Base-by-base conservation (phyloP, 176 grass and related monocot species). In the Ampelocalamus luodianensis region DNA sequence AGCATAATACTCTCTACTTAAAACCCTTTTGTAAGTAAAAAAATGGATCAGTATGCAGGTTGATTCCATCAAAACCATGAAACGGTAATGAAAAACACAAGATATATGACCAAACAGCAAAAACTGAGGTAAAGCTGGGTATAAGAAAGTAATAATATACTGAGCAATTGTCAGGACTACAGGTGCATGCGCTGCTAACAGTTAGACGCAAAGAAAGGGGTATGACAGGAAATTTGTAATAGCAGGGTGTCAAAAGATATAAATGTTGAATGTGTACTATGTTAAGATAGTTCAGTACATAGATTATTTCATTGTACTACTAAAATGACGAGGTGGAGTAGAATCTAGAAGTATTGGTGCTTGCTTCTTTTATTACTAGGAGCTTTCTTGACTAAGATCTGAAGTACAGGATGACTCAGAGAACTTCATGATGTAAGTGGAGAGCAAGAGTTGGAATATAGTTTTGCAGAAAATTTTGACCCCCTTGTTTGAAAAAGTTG, bases 371-470 rank as follows among this genome's bases (percentile, higher is more conserved):
- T 14, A 40, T 61, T 23, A 63, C 17, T n/a, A 77, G 26, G 5
- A 71, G 15, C 3, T 78, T 79, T 71, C 54, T 50, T 68, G 34
- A 79, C 9, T 61, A 71, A 67, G 44, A 49, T 84, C 58, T 20
- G 15, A 65, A 15, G 5, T 37, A 11, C 53, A 34, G 12, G 20
- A 27, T 36, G 1, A 55, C 2, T 26, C 7, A 37, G 12, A 76
- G 2, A 75, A 75, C 40, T 42, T 38, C n/a, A 6, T 32, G 14
- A 26, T 75, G 44, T 18, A 45, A 9, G 5, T 39, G 43, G 43
- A 83, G 27, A 22, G 5, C 12, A 68, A 20, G 36, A 68, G 8
- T 68, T n/a, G 51, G 32, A 34, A 34, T 34, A 34, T 4, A 42
- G 5, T 55, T 44, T 82, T 64, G 24, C 8, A 64, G 17, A 24